A percentile compares a stretch with the other conserved stretches of the same genome.
Conservation (phyloP, 2,329 filamentous ascomycete species). For the Pyrenophora graminea region DNA sequence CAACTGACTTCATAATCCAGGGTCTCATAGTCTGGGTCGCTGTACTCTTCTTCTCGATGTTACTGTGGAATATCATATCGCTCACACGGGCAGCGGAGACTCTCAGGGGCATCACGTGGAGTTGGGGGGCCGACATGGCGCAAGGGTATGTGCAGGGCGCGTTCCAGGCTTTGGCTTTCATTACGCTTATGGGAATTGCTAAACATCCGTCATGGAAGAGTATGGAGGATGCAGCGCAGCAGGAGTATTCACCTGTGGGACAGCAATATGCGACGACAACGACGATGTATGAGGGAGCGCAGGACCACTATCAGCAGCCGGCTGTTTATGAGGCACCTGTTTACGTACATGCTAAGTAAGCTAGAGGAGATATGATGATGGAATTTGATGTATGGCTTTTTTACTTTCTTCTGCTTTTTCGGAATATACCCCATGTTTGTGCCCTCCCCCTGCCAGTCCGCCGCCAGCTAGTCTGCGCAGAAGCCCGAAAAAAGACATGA, state of each 20-base stretch:
- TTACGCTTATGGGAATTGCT: constrained; percentile 27
- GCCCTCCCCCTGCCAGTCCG: too few species aligned
- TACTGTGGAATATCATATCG: constrained; percentile 21
- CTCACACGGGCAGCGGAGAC: not conserved
- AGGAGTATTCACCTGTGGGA: constrained; percentile 2
- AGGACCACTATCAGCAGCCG: constrained; percentile 24
- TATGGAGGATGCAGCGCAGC: not conserved
- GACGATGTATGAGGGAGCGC: constrained; percentile 14
- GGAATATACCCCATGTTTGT: too few species aligned
- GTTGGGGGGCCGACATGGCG: not conserved
- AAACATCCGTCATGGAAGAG: constrained; percentile 22
- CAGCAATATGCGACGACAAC: constrained; percentile 4
- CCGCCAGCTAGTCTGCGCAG: too few species aligned
- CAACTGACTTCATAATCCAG: constrained; percentile 12
- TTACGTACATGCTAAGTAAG: constrained; percentile 1
- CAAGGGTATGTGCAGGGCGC: constrained; percentile 20
- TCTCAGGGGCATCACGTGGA: not conserved
- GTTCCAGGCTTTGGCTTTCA: constrained; percentile 24
- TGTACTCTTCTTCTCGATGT: constrained; percentile 22
- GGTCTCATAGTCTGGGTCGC: constrained; percentile 21
- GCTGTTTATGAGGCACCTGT: constrained; percentile 20
- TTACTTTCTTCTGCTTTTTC: too few species aligned
- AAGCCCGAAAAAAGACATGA: too few species aligned
- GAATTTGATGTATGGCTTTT: too few species aligned
- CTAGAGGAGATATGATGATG: too few species aligned